A percentile compares a stretch with the other conserved stretches of the same genome.
Evolutionary conservation across 129 eudicot species (phyloP).

Genomic region (Glebionis coronaria): DNA sequence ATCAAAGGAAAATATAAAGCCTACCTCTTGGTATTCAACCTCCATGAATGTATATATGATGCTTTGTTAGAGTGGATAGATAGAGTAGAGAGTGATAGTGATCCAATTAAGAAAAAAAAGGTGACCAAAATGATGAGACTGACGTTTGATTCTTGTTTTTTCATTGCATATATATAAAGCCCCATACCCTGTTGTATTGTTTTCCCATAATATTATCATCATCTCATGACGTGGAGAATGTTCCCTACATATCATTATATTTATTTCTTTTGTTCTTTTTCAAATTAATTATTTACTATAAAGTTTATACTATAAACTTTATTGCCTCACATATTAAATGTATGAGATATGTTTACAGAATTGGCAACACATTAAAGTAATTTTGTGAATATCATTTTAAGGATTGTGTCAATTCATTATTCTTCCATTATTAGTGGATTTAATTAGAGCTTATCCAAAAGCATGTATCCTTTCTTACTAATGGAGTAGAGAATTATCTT

Average conservation of each 20-base stretch:
- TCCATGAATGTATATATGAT: conserved; percentile 40
- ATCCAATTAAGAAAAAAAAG: conserved; percentile 4
- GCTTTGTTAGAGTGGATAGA: neutral
- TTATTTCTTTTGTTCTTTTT: neutral
- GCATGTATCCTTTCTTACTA: neutral
- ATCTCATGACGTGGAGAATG: conserved; percentile 24
- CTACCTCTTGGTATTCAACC: conserved; percentile 69
- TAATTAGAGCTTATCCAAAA: neutral
- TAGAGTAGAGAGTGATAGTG: neutral
- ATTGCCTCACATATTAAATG: too few species aligned
- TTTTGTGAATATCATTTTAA: too few species aligned
- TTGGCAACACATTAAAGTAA: too few species aligned
- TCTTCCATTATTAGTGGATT: neutral
- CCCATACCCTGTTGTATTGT: conserved; percentile 19
- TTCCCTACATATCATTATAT: neutral
- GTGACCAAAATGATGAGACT: conserved; percentile 4
- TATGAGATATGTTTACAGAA: too few species aligned
- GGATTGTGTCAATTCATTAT: too few species aligned
- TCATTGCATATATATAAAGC: neutral
- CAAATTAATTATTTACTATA: neutral
- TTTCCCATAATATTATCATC: conserved; percentile 16
- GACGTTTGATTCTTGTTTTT: conserved; percentile 18
- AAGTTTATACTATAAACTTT: too few species aligned
- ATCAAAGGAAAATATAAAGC: conserved; percentile 5
- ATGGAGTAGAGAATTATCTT: neutral